These are phyloP conservation scores for Mycocentrospora acerina DNA, from an alignment of 2,329 filamentous ascomycete species.

Conservation along the genomic window DNA sequence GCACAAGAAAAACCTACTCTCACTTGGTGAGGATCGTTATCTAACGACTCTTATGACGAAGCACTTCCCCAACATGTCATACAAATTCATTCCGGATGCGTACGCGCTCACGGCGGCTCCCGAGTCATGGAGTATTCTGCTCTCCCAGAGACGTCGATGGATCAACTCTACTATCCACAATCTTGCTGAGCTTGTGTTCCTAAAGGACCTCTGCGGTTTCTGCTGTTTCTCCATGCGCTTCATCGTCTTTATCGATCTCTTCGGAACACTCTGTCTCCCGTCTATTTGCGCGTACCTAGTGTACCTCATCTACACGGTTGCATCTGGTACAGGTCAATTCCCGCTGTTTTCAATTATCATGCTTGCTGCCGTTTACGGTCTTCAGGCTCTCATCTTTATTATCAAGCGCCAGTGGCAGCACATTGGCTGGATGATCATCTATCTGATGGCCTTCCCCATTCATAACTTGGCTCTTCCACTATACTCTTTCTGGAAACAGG, in stretches of 20 bases:
- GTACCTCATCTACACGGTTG: constrained; percentile 82
- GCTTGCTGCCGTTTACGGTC: constrained; percentile 87
- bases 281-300: constrained; percentile 83
- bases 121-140: constrained; percentile 87
- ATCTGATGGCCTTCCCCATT: constrained; percentile 91
- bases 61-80: constrained; percentile 92
- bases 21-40: constrained; percentile 95
- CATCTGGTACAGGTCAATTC: constrained; percentile 70
- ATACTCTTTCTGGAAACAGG: constrained; percentile 99
- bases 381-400: constrained; percentile 95
- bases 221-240: constrained; percentile 99
- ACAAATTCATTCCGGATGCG: constrained; percentile 93
- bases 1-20: constrained; percentile 90
- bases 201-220: constrained; percentile 96
- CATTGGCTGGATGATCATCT: constrained; percentile 99
- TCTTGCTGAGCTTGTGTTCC: constrained; percentile 81
- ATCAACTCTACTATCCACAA: constrained; percentile 99
- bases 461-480: constrained; percentile 88
- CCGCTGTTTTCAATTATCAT: constrained; percentile 86
- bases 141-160: constrained; percentile 98
- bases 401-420: constrained; percentile 98
- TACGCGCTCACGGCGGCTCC: constrained; percentile 92
- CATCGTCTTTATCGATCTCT: constrained; percentile 90
- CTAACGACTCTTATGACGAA: constrained; percentile 98
- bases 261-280: constrained; percentile 88